Evolutionary conservation across 805 yeast species (phyloP).

Genomic region (Candida succiphila): DNA sequence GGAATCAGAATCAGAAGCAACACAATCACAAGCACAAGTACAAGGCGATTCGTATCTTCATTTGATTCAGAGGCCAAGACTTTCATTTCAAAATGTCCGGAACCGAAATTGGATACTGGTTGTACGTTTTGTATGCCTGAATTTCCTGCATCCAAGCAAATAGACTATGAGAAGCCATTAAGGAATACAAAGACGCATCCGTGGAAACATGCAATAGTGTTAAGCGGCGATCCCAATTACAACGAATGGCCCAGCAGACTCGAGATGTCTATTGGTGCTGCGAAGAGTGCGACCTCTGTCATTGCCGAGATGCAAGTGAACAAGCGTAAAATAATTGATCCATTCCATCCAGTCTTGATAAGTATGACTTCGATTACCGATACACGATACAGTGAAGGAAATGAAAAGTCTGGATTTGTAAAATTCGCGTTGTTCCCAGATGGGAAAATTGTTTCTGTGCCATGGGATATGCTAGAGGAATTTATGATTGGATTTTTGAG

Average conservation of each 20-base stretch:
- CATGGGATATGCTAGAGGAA: conserved; percentile 12
- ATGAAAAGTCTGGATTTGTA: not conserved
- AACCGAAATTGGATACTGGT: conserved; percentile 45
- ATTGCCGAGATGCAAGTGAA: conserved; percentile 27
- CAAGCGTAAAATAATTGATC: conserved; percentile 26
- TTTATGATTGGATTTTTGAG: conserved; percentile 33
- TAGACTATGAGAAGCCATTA: conserved; percentile 29
- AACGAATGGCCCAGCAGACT: conserved; percentile 37
- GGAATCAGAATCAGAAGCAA: no score
- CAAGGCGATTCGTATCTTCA: no score
- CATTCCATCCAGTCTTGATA: conserved; percentile 39
- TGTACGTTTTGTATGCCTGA: conserved; percentile 46
- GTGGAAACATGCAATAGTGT: conserved; percentile 47
- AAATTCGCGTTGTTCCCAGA: conserved; percentile 44
- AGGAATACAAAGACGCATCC: conserved; percentile 38
- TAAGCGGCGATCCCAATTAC: conserved; percentile 29
- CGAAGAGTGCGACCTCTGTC: conserved; percentile 21
- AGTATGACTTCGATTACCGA: conserved; percentile 31
- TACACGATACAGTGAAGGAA: conserved; percentile 1
- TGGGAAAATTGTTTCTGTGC: conserved; percentile 27
- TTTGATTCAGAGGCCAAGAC: no score
- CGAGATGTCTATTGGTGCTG: conserved; percentile 35
- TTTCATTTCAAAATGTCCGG: conserved; percentile 30
- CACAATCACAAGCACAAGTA: no score
- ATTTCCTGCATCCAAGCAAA: conserved; percentile 33